phyloP scores from a whole-genome alignment of 805 yeast genomes.

The Wickerhamiella musiphila region DNA sequence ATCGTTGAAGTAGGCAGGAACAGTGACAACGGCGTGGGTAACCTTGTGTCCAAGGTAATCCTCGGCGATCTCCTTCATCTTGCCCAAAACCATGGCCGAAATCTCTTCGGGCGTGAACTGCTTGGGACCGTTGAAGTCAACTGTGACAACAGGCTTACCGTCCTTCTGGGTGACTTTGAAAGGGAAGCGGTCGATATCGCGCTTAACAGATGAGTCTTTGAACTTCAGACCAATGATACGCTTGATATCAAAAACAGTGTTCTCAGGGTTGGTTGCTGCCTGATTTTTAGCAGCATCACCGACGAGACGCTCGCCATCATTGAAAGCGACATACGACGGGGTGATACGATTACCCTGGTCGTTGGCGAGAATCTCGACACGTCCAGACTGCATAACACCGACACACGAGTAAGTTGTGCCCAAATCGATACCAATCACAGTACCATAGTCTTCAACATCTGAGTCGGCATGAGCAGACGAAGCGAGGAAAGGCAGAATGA shows the following conservation, averaged over 20 bases:
- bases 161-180: constrained; percentile 48
- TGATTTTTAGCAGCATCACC: constrained; percentile 97
- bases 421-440: constrained; percentile 83
- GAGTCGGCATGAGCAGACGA: constrained; percentile 14
- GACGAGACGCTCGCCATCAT: constrained; percentile 77
- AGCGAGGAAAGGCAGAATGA: constrained; percentile 22
- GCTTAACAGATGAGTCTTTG: constrained; percentile 59
- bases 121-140: constrained; percentile 52
- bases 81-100: constrained; percentile 77
- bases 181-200: constrained; percentile 71
- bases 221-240: constrained; percentile 78
- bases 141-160: constrained; percentile 73
- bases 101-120: constrained; percentile 83
- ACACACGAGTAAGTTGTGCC: constrained; percentile 98
- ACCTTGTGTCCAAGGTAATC: constrained; percentile 72
- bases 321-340: constrained; percentile 87
- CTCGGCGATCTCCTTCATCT: constrained; percentile 88
- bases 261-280: constrained; percentile 72
- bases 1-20: constrained; percentile 85
- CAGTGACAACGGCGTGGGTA: constrained; percentile 82
- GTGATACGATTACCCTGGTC: constrained; percentile 97
- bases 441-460: constrained; percentile 25
- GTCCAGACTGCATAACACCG: constrained; percentile 68
- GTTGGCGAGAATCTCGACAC: constrained; percentile 84
- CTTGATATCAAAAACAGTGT: constrained; percentile 83